A percentile compares a stretch with the other conserved stretches of the same genome.
Conservation (phyloP, 345 rosid species). For the Excoecaria cochinchinensis region DNA sequence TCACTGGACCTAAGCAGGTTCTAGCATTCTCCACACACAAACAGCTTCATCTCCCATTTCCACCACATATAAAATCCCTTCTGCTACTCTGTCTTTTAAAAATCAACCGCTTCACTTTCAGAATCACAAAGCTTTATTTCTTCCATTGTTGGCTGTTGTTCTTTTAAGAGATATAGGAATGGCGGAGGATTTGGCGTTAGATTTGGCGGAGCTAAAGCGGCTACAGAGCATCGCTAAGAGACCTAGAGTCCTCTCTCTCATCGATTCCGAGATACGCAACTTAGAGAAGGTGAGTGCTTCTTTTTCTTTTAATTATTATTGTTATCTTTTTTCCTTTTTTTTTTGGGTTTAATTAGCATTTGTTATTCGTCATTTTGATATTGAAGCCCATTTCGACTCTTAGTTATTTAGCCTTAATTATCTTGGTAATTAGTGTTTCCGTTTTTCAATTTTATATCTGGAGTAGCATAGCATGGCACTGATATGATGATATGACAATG, state of each 20-base stretch:
- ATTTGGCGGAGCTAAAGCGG: constrained; percentile 74
- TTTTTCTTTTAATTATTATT: neutral
- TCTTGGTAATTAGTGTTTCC: neutral
- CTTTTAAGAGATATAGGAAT: constrained; percentile 18
- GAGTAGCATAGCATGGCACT: no score
- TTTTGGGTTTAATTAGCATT: neutral
- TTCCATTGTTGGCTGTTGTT: neutral
- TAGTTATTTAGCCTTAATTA: neutral
- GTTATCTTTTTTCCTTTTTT: no score
- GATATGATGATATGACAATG: no score
- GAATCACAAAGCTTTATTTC: neutral
- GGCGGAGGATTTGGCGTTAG: constrained; percentile 67
- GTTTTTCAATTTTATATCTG: no score
- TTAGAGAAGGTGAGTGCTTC: constrained; percentile 59
- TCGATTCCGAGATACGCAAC: constrained; percentile 57
- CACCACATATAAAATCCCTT: neutral
- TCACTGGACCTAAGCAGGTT: neutral
- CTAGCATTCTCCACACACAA: constrained; percentile 24
- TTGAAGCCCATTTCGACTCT: neutral
- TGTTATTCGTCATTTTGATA: neutral
- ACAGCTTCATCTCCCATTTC: neutral
- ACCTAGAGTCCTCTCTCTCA: constrained; percentile 60
- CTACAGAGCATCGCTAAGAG: constrained; percentile 74
- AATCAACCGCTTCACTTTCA: no score
- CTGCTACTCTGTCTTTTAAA: neutral